Base-by-base conservation (phyloP, 2,329 filamentous ascomycete genomes). In the Botrytis tulipae region DNA sequence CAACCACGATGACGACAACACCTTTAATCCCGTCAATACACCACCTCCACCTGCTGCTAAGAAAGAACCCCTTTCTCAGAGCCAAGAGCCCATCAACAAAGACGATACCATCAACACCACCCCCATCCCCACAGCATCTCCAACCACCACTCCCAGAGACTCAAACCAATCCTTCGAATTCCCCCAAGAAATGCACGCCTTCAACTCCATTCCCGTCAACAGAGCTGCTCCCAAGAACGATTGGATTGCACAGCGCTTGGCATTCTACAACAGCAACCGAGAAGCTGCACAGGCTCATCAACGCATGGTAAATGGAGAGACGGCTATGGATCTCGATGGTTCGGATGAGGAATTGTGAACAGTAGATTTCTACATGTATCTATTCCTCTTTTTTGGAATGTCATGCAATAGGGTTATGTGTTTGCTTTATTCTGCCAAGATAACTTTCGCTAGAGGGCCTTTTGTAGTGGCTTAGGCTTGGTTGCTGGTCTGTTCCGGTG, bases 91-190 rank as follows among this genome's bases (percentile, higher is more conserved):
- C 12, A 54, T 51, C 48, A n/a, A 51, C 9, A 51, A n/a, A 5
- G 12, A 51, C 22, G 4, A 4, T 10, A 14, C 25, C 48, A n/a
- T 14, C 22, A n/a, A 51, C 4, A 51, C 46, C 22, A 12, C 46
- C 5, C 25, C 10, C 10, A 14, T n/a, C 9, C 5, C 22, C 25
- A 6, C 10, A n/a, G 4, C 9, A 51, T 51, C 22, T n/a, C 48
- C 22, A 25, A 51, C 4, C 4, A 14, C 10, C 48, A 2, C 48
- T 25, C 1, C 3, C 0, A n/a, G n/a, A 51, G 10, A n/a, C 0
- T 6, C 25, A 14, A n/a, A 5, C 25, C 22, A 14, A 14, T 14
- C 10, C 4, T 51, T n/a, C 7, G 0, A 25, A 14, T 51, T n/a
- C 48, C 25, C 48, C 25, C 9, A 14, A 51, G 4, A 51, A n/a